Base-by-base conservation (phyloP, 1,139 yeast species). In the Suhomyces yuchorum region DNA sequence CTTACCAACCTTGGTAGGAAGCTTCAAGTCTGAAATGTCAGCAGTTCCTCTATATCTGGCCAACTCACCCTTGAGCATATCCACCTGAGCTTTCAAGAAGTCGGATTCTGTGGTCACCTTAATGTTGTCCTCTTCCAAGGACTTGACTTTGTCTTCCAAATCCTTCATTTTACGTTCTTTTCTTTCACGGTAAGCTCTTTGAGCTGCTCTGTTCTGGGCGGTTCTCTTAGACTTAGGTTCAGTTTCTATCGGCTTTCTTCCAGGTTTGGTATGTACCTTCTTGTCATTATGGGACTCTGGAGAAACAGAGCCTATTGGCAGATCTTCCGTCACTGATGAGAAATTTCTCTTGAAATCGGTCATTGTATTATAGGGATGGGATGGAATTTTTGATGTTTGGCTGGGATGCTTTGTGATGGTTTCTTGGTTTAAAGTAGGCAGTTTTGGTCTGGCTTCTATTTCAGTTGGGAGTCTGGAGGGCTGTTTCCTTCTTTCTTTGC, bases 191-290 rank as follows among this genome's bases (percentile, higher is more conserved):
- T 91, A 93, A 8, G 98, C 98, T 49, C 98, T 77, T 68, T 93
- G 99, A 18, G 99, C 99, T 7, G 97, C 97, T 61, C 99, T 78
- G 67, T 93, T 93, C 69, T 93, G 99, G 1, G 97, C 98, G 18
- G 96, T 90, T 58, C 99, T 77, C 73, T 90, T 92, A 59, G 84
- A 83, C 61, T 80, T 80, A 3, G 97, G 96, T 63, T 87, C 96
- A 3, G 86, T 79, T 15, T 84, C 87, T 48, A 85, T 73, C 0
- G 88, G 91, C 70, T 88, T 90, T 53, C 97, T 77, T 11, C 80
- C 80, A 1, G 78, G 76, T 55, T 72, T 73, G 45, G 73, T 65
- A 46, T 72, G 76, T 14, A 61, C 54, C 54, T 71, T 74, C 57
- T 73, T 75, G 50, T 65, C 70, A 47, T 68, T 74, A 48, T 69